A percentile compares a stretch with the other conserved stretches of the same genome.
Conservation (phyloP, 768 basidiomycete genomes). For the Pleurotus cornucopiae region DNA sequence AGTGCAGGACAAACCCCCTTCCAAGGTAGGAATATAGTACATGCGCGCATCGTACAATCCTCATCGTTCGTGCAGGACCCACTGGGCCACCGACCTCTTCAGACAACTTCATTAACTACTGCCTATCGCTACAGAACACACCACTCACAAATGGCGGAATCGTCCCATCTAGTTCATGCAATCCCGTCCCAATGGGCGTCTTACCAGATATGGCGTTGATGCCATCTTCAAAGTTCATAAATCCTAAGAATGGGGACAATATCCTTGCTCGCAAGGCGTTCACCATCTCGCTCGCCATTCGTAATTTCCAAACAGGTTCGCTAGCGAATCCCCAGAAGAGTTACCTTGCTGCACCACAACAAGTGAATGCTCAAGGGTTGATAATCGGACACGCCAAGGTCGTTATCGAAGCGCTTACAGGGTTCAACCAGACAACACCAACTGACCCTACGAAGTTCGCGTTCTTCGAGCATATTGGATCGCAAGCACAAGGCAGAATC, state of each 20-base stretch:
- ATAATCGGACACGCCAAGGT: conserved; percentile 59
- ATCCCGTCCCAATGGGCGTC: conserved; percentile 52
- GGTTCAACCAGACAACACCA: conserved; percentile 39
- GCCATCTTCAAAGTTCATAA: conserved; percentile 45
- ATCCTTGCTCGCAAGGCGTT: conserved; percentile 44
- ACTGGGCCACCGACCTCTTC: conserved; percentile 30
- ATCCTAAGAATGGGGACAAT: conserved; percentile 38
- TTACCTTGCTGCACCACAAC: conserved; percentile 57
- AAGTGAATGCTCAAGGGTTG: conserved; percentile 42
- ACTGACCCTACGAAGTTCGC: neutral
- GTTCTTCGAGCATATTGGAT: neutral
- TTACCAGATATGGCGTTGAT: conserved; percentile 43
- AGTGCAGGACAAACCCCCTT: no score
- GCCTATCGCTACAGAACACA: conserved; percentile 34
- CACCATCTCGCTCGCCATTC: conserved; percentile 44
- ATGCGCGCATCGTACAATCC: no score
- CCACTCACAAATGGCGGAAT: conserved; percentile 54
- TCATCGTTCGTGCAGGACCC: conserved; percentile 17
- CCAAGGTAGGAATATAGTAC: conserved; percentile 23
- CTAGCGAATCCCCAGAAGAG: conserved; percentile 44
- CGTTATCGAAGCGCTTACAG: conserved; percentile 45
- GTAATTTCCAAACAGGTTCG: conserved; percentile 36
- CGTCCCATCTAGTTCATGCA: conserved; percentile 51
- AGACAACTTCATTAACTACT: conserved; percentile 67
- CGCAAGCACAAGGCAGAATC: neutral